Base-by-base conservation (phyloP, 148 eudicot genomes). In the Fagopyrum esculentum region DNA sequence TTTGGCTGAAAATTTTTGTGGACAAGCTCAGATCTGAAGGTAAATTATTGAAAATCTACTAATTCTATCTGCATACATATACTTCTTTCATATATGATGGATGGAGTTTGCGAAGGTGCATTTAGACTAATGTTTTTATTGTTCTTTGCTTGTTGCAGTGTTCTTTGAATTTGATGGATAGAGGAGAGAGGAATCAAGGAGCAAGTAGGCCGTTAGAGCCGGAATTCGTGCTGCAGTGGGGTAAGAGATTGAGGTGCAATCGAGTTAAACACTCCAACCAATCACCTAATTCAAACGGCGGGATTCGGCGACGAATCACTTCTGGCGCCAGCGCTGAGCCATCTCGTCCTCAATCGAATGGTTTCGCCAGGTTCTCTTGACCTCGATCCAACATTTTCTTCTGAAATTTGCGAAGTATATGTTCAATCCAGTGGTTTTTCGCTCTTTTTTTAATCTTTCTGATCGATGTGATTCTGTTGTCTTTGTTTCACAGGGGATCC, bases 151-250 rank as follows among this genome's bases (percentile, higher is more conserved):
- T 46, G 40, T 71, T 19, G 74, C 74, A 71, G 74, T 9, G 30
- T 11, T 45, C n/a, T 71, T 6, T 4, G 54, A 17, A 15, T 71
- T 45, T n/a, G 45, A 76, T 48, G 68, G 72, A 68, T 43, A 64
- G 78, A 35, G 73, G 68, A 49, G 72, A 76, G 70, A 74, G 43
- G 76, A 74, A 50, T 74, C 76, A 74, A 29, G 17, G 75, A 73
- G 63, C 46, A 9, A 30, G 40, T 57, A 77, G 74, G 71, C 30
- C 80, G 17, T 10, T 46, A 2, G 85, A 79, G 71, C 85, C 82
- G 16, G 83, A 80, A 72, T 77, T 80, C 75, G 78, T 83, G 22
- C 30, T 83, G 8, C 85, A 80, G 52, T 80, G 85, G 85, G 85
- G 85, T 1, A 83, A 83, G n/a, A 77, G 85, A 59, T 74, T 80